A percentile compares a stretch with the other conserved stretches of the same genome.
Conservation (phyloP, 306 rosid genomes). For the Casuarina glauca region DNA sequence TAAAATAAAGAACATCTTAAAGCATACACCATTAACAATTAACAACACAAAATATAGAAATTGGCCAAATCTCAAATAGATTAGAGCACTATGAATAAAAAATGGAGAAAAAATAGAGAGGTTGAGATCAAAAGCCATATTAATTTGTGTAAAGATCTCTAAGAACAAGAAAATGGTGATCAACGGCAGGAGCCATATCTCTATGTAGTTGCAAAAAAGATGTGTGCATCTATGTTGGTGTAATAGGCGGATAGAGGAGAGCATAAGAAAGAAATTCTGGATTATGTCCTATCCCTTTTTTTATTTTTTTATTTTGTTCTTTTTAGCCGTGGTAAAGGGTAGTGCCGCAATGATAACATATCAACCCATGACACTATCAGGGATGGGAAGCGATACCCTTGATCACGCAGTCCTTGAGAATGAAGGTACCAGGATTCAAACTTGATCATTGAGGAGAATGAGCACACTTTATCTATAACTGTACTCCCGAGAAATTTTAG, state of each 20-base stretch:
- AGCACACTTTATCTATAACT: no score
- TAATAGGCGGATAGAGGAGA: neutral
- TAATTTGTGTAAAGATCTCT: neutral
- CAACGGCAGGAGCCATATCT: neutral
- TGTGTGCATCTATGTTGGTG: neutral
- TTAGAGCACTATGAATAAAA: neutral
- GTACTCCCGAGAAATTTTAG: no score
- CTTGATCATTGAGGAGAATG: no score
- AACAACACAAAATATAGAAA: neutral
- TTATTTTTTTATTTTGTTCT: no score
- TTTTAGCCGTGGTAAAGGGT: no score
- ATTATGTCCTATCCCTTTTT: no score
- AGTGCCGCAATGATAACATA: no score
- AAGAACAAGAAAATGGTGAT: neutral
- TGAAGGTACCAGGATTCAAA: no score
- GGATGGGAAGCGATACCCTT: no score
- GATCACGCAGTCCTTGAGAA: no score
- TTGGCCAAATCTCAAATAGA: neutral
- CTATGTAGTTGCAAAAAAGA: neutral
- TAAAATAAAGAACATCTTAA: neutral
- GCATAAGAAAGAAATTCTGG: no score
- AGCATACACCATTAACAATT: neutral
- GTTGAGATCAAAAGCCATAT: neutral
- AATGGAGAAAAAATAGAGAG: neutral
- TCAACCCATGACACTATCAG: no score